Evolutionary conservation across 768 basidiomycete species (phyloP).

Genomic region (Naematelia aurantialba): DNA sequence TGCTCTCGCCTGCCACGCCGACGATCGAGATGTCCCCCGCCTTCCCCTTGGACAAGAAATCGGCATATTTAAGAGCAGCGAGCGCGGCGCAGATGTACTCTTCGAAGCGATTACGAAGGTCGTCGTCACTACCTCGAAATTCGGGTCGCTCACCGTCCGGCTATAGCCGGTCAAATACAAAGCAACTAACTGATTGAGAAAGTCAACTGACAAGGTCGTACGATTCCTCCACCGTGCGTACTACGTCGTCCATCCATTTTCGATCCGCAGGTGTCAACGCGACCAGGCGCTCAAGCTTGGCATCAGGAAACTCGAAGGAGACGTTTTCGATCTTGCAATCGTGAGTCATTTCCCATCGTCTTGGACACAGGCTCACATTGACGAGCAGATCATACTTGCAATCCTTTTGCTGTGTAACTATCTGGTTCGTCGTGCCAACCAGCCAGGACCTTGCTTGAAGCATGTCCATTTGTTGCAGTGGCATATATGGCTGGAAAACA

Average conservation of each 20-base stretch:
- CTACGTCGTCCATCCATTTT: slow-evolving; percentile 90
- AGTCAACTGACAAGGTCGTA: slow-evolving; percentile 32
- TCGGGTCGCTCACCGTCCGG: slow-evolving; percentile 9
- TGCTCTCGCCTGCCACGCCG: slow-evolving; percentile 36
- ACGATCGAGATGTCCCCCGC: slow-evolving; percentile 56
- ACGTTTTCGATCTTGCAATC: slow-evolving; percentile 72
- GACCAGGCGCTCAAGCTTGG: slow-evolving; percentile 69
- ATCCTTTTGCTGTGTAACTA: slow-evolving; percentile 87
- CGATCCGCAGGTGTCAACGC: slow-evolving; percentile 85
- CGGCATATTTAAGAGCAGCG: slow-evolving; percentile 81
- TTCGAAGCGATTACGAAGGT: slow-evolving; percentile 85
- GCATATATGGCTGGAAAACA: slow-evolving; percentile 97
- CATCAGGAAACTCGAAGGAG: slow-evolving; percentile 78
- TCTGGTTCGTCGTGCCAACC: slow-evolving; percentile 79
- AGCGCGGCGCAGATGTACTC: slow-evolving; percentile 89
- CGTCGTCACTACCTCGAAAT: slow-evolving; percentile 95
- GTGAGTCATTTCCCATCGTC: neutral
- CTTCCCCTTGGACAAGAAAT: slow-evolving; percentile 70
- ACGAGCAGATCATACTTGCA: slow-evolving; percentile 74
- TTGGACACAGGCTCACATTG: slow-evolving; percentile 58
- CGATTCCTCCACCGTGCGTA: slow-evolving; percentile 49
- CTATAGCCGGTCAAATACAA: neutral
- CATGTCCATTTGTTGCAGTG: slow-evolving; percentile 89
- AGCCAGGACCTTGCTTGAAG: slow-evolving; percentile 78
- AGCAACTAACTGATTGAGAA: neutral